Percentiles rank a stretch among this genome's conserved stretches.
These are phyloP conservation scores for Fraxinus excelsior DNA, from an alignment of 257 asterid species.

Conservation along the genomic window DNA sequence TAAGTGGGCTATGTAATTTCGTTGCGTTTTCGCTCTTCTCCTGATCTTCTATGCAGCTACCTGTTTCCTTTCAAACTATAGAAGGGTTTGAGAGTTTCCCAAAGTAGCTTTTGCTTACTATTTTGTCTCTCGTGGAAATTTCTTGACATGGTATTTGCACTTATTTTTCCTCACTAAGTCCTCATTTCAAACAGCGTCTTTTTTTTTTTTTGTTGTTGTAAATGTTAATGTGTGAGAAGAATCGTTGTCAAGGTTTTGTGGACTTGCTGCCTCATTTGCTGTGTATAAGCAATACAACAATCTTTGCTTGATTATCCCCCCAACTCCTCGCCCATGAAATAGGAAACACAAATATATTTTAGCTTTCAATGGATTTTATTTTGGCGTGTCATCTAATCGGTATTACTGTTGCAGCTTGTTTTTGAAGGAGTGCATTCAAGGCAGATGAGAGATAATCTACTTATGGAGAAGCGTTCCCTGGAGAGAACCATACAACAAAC, in stretches of 20 bases:
- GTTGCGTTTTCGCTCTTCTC: not conserved
- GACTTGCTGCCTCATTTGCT: not conserved
- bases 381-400: conserved; percentile 16
- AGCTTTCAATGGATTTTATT: conserved; percentile 7
- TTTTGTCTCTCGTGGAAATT: not conserved
- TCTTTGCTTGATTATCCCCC: not conserved
- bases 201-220: not conserved
- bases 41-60: not conserved
- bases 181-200: not conserved
- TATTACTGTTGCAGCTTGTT: conserved; percentile 69
- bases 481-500: conserved; percentile 67
- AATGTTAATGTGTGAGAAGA: not conserved
- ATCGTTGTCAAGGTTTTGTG: not conserved
- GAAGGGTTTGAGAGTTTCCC: not conserved
- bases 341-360: not conserved
- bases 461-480: conserved; percentile 60
- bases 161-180: not conserved
- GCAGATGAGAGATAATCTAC: conserved; percentile 61
- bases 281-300: not conserved
- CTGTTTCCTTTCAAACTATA: too few relatives aligned
- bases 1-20: not conserved
- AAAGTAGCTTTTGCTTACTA: not conserved
- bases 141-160: not conserved
- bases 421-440: conserved; percentile 79
- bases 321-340: not conserved